These are phyloP conservation scores for Suhomyces bolitotheri DNA, from an alignment of 1,139 yeast species.

Conservation along the genomic window DNA sequence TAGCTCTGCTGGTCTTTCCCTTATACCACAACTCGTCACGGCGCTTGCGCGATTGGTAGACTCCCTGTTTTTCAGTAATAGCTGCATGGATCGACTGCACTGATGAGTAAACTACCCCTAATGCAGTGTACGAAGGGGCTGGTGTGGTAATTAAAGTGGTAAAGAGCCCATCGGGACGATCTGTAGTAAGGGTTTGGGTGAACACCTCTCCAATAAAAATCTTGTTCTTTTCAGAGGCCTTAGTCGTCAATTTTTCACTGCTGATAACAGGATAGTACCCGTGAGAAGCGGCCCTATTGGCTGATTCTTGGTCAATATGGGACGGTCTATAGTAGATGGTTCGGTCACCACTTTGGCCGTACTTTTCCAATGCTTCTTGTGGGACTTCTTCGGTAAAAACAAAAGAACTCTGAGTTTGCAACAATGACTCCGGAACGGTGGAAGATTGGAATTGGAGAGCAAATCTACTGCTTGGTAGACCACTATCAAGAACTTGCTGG, in stretches of 20 bases:
- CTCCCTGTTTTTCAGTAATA: constrained; percentile 79
- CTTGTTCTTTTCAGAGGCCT: constrained; percentile 28
- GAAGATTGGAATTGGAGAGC: constrained; percentile 36
- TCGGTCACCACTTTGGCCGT: constrained; percentile 44
- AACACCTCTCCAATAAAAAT: constrained; percentile 55
- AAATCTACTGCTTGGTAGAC: constrained; percentile 63
- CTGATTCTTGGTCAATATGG: constrained; percentile 25
- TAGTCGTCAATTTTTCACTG: constrained; percentile 43
- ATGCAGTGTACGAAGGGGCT: constrained; percentile 50
- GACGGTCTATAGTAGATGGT: constrained; percentile 35
- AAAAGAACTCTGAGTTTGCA: constrained; percentile 25
- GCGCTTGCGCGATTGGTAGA: constrained; percentile 86
- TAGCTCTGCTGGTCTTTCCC: constrained; percentile 94
- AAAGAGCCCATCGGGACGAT: constrained; percentile 81
- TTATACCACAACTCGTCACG: constrained; percentile 89
- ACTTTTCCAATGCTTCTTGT: constrained; percentile 21
- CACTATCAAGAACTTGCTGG: constrained; percentile 43
- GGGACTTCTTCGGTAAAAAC: constrained; percentile 21
- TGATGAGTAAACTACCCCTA: constrained; percentile 93
- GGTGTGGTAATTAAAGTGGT: constrained; percentile 82
- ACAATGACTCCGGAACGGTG: constrained; percentile 15
- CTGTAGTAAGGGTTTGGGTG: constrained; percentile 64
- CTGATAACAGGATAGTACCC: constrained; percentile 54
- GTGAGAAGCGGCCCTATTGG: constrained; percentile 29
- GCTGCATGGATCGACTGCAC: constrained; percentile 79